Conservation (phyloP, 2,329 filamentous ascomycete species). For the Alternaria tenuissima region DNA sequence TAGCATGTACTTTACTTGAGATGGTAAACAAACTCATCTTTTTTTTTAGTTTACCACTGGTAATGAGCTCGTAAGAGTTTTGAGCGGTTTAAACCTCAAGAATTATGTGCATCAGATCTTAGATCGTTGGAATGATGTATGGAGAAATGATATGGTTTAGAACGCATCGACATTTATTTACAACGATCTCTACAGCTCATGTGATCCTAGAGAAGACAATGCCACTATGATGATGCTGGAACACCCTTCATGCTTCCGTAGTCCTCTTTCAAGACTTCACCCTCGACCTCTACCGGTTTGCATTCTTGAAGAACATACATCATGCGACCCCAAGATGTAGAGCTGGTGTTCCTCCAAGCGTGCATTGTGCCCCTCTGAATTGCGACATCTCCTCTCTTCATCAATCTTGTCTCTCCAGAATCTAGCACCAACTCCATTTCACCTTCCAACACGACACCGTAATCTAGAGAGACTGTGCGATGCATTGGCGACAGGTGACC, state of each 20-base stretch:
- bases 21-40: too few species aligned
- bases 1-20: too few species aligned
- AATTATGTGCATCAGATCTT: background rate
- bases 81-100: background rate
- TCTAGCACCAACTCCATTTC: conserved; percentile 49
- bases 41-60: background rate
- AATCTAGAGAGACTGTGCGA: conserved; percentile 50
- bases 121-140: background rate
- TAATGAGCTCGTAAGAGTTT: background rate
- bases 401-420: conserved; percentile 44
- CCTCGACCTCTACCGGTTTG: conserved; percentile 36
- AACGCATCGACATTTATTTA: background rate
- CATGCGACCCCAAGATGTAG: conserved; percentile 41
- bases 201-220: background rate
- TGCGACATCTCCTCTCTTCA: conserved; percentile 48
- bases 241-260: conserved; percentile 44
- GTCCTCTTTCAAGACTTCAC: conserved; percentile 39
- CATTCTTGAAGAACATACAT: conserved; percentile 44
- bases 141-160: background rate
- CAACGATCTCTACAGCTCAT: background rate
- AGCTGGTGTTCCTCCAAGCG: conserved; percentile 45
- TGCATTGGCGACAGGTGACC: conserved; percentile 47
- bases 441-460: conserved; percentile 51
- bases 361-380: conserved; percentile 52
- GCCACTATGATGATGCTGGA: conserved; percentile 33